Conservation (phyloP, 257 asterid genomes). For the Plantago elongata region DNA sequence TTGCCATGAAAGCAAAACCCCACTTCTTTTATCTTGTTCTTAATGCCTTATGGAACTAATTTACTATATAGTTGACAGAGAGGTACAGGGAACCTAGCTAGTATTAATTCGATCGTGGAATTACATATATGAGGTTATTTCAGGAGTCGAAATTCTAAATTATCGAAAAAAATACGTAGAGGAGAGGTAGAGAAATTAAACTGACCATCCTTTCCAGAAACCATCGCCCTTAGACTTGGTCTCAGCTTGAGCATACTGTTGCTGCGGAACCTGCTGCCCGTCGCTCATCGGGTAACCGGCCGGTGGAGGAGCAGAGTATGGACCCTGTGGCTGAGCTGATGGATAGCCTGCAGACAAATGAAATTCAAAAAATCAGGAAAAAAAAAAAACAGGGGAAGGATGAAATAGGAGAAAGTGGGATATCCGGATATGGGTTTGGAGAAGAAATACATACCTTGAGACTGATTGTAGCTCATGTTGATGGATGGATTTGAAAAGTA, state of each 20-base stretch:
- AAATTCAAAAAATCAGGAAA: not conserved
- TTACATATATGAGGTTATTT: too few relatives aligned
- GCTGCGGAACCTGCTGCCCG: constrained; percentile 9
- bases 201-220: constrained; percentile 38
- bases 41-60: too few relatives aligned
- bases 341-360: constrained; percentile 23
- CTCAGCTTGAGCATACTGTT: constrained; percentile 12
- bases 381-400: not conserved
- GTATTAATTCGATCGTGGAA: too few relatives aligned
- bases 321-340: constrained; percentile 27
- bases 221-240: constrained; percentile 24
- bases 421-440: too few relatives aligned
- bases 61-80: too few relatives aligned
- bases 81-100: too few relatives aligned
- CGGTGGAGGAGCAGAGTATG: constrained; percentile 26
- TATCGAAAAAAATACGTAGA: too few relatives aligned
- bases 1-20: too few relatives aligned
- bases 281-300: constrained; percentile 31
- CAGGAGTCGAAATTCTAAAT: too few relatives aligned
- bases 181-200: not conserved
- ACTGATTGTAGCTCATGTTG: constrained; percentile 37
- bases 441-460: constrained; percentile 25
- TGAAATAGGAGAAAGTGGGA: too few relatives aligned
- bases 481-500: not conserved
- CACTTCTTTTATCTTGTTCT: too few relatives aligned